Evolutionary conservation across 2,329 filamentous ascomycete genomes (phyloP).

Genomic region (Botryotinia globosa): DNA sequence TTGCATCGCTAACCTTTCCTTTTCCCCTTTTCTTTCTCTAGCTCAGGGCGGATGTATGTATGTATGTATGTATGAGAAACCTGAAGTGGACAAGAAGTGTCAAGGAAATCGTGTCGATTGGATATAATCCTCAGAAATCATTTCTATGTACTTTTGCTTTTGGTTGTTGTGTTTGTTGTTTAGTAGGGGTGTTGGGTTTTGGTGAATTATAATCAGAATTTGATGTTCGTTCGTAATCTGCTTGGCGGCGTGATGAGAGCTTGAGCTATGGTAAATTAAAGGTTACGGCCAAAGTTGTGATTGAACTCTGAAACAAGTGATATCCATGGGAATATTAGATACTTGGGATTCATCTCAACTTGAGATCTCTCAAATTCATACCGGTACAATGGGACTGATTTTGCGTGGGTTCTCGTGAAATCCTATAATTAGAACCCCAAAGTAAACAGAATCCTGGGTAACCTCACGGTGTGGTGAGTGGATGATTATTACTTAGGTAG

Average conservation of each 20-base stretch:
- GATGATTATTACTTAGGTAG: neutral
- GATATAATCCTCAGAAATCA: neutral
- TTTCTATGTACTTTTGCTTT: neutral
- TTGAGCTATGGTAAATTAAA: conserved; percentile 10
- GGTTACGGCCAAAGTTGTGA: neutral
- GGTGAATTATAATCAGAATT: neutral
- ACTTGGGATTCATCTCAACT: neutral
- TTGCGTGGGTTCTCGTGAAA: neutral
- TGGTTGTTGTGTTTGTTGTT: conserved; percentile 1
- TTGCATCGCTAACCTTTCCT: conserved; percentile 8
- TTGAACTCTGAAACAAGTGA: neutral
- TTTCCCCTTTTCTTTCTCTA: neutral
- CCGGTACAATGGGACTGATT: neutral
- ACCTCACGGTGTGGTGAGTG: neutral
- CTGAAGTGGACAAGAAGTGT: neutral
- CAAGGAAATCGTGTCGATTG: neutral
- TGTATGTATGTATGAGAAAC: neutral
- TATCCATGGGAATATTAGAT: neutral
- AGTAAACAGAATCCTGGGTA: neutral
- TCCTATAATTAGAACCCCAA: neutral
- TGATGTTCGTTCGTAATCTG: conserved; percentile 1
- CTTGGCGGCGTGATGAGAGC: conserved; percentile 9
- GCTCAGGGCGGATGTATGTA: neutral
- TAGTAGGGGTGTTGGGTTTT: neutral
- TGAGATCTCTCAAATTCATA: neutral